Conservation (phyloP, 441 rosid species). For the Brassica hybrid region DNA sequence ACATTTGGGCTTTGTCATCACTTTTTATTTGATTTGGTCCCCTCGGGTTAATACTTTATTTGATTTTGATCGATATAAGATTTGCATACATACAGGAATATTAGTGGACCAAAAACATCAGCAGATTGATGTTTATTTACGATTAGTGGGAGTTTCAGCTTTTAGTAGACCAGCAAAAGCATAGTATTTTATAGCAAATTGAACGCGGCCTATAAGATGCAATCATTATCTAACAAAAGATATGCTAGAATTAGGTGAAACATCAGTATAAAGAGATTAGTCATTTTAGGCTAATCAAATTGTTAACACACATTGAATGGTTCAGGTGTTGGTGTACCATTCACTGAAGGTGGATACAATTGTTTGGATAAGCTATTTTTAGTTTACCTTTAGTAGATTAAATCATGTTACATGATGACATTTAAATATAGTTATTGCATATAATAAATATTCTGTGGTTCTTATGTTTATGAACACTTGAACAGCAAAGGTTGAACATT, state of each 20-base stretch:
- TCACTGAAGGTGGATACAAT: too few relatives aligned
- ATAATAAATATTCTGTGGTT: neutral
- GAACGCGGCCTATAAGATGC: too few relatives aligned
- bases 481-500: neutral
- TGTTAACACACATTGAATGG: too few relatives aligned
- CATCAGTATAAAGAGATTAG: neutral
- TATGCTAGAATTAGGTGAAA: neutral
- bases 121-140: neutral
- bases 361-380: neutral
- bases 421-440: neutral
- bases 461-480: neutral
- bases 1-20: neutral
- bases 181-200: too few relatives aligned
- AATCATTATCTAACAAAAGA: too few relatives aligned
- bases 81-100: neutral
- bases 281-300: conserved; percentile 30
- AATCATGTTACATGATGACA: neutral
- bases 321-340: too few relatives aligned
- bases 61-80: neutral
- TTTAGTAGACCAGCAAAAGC: neutral
- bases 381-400: neutral
- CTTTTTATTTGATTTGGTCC: too few relatives aligned
- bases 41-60: too few relatives aligned
- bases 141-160: conserved; percentile 22
- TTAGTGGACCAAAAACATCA: neutral